Evolutionary conservation across 805 yeast species (phyloP), one percentile per base, ranked within the genome.

Genomic region (Candida alai): DNA sequence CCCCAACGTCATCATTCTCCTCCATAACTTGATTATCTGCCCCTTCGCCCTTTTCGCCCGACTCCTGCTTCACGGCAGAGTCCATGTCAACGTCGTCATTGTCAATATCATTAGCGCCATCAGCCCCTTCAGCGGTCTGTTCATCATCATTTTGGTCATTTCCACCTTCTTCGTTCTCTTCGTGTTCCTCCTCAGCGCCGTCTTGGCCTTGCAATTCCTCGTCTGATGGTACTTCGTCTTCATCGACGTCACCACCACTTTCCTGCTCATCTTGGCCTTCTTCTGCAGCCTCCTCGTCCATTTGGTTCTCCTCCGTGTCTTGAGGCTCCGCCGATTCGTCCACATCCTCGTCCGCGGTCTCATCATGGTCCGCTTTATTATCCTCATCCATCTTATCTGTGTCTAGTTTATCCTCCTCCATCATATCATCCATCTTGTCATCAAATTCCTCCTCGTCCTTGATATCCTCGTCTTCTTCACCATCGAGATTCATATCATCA

Each of bases 401-500:
- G 30, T 53, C 37, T 12, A 21, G 58, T 13, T 50, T 52, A 3
- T 47, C 58, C 6, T 51, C 41, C 13, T 47, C 52, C 43, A 42
- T 45, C 9, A 36, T 45, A 10, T 56, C 66, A 17, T 54, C 62
- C 3, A 40, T 34, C 6, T 29, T 29, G 8, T 29, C 32, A 29
- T 29, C 32, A 20, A 29, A 29, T 4, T 29, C 23, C 11, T 42
- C 48, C 12, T 56, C 61, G 6, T 63, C 70, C 5, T 65, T 73
- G 2, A 63, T 70, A n/a, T 67, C 71, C 2, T 61, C 73, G 2
- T 66, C 76, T n/a, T 54, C 60, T 8, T 47, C 57, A n/a, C 80
- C 79, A 51, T 90, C 97, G 19, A 90, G 65, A 46, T 90, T 79
- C 70, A 90, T 75, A 48, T 89, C 96, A 11, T 93, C 97, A 0